Base-by-base conservation (phyloP, 2,329 filamentous ascomycete species). In the Cladophialophora carrionii region DNA sequence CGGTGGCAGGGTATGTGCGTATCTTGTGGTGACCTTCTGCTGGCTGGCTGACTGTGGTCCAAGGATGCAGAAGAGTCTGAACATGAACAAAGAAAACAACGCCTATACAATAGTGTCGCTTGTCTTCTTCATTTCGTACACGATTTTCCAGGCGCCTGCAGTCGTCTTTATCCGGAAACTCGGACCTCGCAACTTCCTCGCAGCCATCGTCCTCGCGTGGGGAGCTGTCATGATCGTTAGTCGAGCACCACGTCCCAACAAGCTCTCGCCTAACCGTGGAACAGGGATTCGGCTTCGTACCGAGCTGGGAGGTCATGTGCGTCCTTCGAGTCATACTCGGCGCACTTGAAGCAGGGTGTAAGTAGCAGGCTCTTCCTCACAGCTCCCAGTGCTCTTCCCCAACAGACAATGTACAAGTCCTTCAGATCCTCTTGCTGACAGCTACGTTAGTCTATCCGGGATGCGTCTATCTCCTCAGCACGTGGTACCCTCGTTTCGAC, bases 1-100 rank as follows among this genome's bases (percentile, higher is more conserved):
- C 85, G 52, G 88, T 94, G 74, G 90, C 90, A 22, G 90, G 74
- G 90, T 60, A 84, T 84, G 34, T 95, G 94, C 74, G 86, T 90
- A 7, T 9, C 2, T 32, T 32, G 26, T 20, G 24, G 7, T 20
- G 9, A 51, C 48, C 48, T 22, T 51, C 48, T 51, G 37, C 8
- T 26, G 12, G 37, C 8, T 26, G 12, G 9, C 0, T 37, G 29
- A 55, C 52, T 32, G 10, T 37, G 22, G 52, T 12, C 20, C n/a
- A 57, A 54, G 22, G 32, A 57, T 32, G 22, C 52, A 57, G 22
- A 37, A 31, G 14, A 57, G 54, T 29, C 24, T 54, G 22, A 29
- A 54, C 29, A 54, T 34, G 24, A 54, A 54, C 29, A 12, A 29
- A 10, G n/a, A 34, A 10, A 31, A 54, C 24, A 54, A 54, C 29